Conservation (phyloP, 2,329 filamentous ascomycete species). For the Hypocrella siamensis region DNA sequence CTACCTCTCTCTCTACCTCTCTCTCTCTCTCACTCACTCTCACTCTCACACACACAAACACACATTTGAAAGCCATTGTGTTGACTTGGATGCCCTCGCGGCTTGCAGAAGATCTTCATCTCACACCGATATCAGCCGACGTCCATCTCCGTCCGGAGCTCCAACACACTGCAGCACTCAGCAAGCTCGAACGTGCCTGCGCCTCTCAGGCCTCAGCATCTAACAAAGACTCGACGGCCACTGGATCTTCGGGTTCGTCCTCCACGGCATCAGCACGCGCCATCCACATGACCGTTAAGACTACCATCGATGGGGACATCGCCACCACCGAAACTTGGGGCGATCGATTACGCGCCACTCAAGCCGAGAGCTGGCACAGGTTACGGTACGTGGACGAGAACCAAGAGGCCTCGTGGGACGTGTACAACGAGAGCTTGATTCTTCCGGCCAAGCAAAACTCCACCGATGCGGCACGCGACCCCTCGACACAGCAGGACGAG, state of each 20-base stretch:
- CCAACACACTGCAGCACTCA: conserved; percentile 71
- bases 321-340: conserved; percentile 56
- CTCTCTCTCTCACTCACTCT: too few relatives aligned
- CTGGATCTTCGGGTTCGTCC: conserved; percentile 14
- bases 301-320: conserved; percentile 49
- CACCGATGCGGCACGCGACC: too few relatives aligned
- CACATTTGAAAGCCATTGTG: too few relatives aligned
- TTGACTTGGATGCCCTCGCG: too few relatives aligned
- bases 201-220: conserved; percentile 9
- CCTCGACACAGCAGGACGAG: too few relatives aligned
- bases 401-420: conserved; percentile 55
- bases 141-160: conserved; percentile 85
- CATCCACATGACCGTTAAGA: conserved; percentile 79
- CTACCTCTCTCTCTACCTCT: neutral
- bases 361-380: conserved; percentile 67
- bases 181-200: conserved; percentile 35
- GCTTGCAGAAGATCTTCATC: conserved; percentile 60
- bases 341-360: conserved; percentile 59
- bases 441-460: conserved; percentile 11
- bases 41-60: too few relatives aligned
- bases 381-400: conserved; percentile 75
- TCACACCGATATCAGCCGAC: conserved; percentile 68
- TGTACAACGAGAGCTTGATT: conserved; percentile 58
- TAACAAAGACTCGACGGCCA: conserved; percentile 17
- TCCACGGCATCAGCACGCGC: conserved; percentile 50